Percentiles rank a stretch among this genome's conserved stretches.
Conservation (phyloP, 2,329 filamentous ascomycete genomes). For the Aspergillus udagawae region DNA sequence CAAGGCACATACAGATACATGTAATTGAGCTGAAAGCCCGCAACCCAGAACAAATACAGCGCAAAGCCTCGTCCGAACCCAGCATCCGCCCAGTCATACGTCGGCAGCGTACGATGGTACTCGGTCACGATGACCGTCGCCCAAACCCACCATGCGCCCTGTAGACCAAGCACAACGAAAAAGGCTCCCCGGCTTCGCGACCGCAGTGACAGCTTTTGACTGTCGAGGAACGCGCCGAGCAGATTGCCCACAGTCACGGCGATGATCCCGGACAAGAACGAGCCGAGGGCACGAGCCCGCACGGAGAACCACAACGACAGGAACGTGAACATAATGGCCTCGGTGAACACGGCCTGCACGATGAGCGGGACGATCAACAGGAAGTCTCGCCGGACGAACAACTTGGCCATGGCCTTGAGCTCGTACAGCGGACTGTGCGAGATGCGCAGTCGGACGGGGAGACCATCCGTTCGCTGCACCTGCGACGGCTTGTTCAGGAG, state of each 20-base stretch:
- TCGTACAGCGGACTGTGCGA: conserved; percentile 55
- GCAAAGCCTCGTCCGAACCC: conserved; percentile 66
- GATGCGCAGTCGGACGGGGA: conserved; percentile 58
- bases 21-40: conserved; percentile 70
- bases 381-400: conserved; percentile 60
- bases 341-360: conserved; percentile 65
- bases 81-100: conserved; percentile 61
- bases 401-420: conserved; percentile 54
- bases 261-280: conserved; percentile 65
- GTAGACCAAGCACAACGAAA: conserved; percentile 46
- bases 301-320: conserved; percentile 66
- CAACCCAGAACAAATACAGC: conserved; percentile 63
- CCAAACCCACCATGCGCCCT: conserved; percentile 72
- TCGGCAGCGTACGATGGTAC: conserved; percentile 55
- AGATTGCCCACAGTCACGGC: conserved; percentile 64
- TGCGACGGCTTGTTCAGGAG: conserved; percentile 58
- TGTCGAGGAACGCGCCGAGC: conserved; percentile 63
- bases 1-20: conserved; percentile 55
- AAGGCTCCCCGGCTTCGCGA: conserved; percentile 55
- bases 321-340: conserved; percentile 71
- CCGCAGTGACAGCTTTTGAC: conserved; percentile 52
- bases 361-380: conserved; percentile 65
- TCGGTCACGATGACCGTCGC: conserved; percentile 61
- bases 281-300: conserved; percentile 64
- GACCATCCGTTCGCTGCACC: conserved; percentile 64